Conservation (phyloP, 495 filamentous ascomycete species). For the Aspergillus saccharolyticus region DNA sequence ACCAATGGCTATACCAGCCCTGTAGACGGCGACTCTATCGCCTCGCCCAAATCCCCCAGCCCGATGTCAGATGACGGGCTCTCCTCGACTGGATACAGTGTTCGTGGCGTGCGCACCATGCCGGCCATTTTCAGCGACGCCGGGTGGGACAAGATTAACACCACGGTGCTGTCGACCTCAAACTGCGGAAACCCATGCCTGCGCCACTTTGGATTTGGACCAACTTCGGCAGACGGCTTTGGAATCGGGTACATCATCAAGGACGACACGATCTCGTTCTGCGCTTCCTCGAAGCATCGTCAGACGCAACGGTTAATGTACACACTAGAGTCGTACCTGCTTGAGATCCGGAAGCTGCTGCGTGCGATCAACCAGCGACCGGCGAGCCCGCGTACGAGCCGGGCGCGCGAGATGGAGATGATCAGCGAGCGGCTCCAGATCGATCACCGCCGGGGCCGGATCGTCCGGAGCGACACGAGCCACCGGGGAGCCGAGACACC, state of each 20-base stretch:
- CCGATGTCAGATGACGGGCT: constrained; percentile 45
- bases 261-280: constrained; percentile 87
- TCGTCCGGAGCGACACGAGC: constrained; percentile 40
- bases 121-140: constrained; percentile 77
- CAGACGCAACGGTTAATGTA: constrained; percentile 90
- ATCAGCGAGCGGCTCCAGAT: constrained; percentile 40
- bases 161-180: constrained; percentile 90
- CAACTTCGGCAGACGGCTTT: constrained; percentile 90
- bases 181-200: constrained; percentile 98
- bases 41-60: constrained; percentile 51
- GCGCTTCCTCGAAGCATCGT: constrained; percentile 84
- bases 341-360: constrained; percentile 83
- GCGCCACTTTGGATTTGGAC: constrained; percentile 93
- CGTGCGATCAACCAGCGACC: constrained; percentile 57
- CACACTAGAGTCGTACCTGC: constrained; percentile 79
- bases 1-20: constrained; percentile 54
- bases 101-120: constrained; percentile 28
- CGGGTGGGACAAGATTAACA: constrained; percentile 94
- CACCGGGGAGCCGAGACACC: constrained; percentile 43
- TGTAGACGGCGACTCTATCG: constrained; percentile 42
- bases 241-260: constrained; percentile 99
- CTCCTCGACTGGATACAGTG: constrained; percentile 29
- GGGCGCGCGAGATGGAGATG: constrained; percentile 63
- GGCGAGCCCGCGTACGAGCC: constrained; percentile 49
- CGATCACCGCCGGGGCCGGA: constrained; percentile 38